These are phyloP conservation scores for Tolypocladium guangdongense DNA, from an alignment of 2,329 filamentous ascomycete genomes.

Conservation along the genomic window DNA sequence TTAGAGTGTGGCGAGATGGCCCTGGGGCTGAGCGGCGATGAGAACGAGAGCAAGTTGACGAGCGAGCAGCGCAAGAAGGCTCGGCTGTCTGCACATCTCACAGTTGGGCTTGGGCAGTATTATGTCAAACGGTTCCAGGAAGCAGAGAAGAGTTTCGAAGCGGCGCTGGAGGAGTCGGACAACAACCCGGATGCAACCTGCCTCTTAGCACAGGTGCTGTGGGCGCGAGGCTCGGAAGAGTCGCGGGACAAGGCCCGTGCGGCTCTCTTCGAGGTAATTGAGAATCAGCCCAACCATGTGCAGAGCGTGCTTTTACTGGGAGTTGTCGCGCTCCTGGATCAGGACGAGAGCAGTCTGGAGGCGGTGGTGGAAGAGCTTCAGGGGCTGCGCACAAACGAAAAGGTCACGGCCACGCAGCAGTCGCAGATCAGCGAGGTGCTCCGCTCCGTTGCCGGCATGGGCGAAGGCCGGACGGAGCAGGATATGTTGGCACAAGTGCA, in stretches of 20 bases:
- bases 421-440: slow-evolving; percentile 63
- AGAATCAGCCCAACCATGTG: slow-evolving; percentile 62
- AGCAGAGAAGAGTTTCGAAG: slow-evolving; percentile 69
- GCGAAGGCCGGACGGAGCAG: slow-evolving; percentile 34
- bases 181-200: slow-evolving; percentile 76
- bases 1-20: slow-evolving; percentile 73
- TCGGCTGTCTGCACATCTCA: slow-evolving; percentile 75
- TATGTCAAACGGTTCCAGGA: slow-evolving; percentile 53
- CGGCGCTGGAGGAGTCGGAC: slow-evolving; percentile 65
- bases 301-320: slow-evolving; percentile 73
- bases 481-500: slow-evolving; percentile 55
- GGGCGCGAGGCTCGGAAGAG: slow-evolving; percentile 71
- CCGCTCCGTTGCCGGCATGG: slow-evolving; percentile 57
- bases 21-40: slow-evolving; percentile 65
- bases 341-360: slow-evolving; percentile 66
- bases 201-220: slow-evolving; percentile 80
- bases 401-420: slow-evolving; percentile 52
- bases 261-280: slow-evolving; percentile 70
- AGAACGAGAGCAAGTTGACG: slow-evolving; percentile 54
- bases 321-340: slow-evolving; percentile 71
- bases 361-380: slow-evolving; percentile 73
- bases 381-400: slow-evolving; percentile 55
- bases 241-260: slow-evolving; percentile 68
- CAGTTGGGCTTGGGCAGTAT: slow-evolving; percentile 73
- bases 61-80: slow-evolving; percentile 56